Conservation (phyloP, 169 alveolate genomes). For the Plasmodium knowlesi region DNA sequence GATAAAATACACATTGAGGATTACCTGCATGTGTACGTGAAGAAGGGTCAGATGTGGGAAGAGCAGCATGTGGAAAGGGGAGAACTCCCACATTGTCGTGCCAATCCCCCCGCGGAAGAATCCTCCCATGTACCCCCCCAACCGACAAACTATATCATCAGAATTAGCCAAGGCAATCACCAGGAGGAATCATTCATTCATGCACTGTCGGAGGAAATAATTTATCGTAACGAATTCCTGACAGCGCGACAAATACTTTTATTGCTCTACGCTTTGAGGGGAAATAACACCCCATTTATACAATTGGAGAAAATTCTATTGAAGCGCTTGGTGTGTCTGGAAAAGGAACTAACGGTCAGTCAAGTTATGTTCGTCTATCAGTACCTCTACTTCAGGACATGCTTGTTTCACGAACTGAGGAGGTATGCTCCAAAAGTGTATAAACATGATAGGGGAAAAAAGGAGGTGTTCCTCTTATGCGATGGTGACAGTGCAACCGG, state of each 20-base stretch:
- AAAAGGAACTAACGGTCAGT: conserved; percentile 4
- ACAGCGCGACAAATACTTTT: conserved; percentile 37
- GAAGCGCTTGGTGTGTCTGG: conserved; percentile 45
- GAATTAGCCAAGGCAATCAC: not conserved
- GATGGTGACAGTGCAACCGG: not conserved
- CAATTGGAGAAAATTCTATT: conserved; percentile 46
- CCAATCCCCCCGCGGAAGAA: not conserved
- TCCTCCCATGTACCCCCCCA: not conserved
- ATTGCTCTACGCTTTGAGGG: conserved; percentile 1
- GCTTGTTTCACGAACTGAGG: conserved; percentile 46
- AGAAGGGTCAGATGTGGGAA: not conserved
- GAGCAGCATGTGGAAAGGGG: not conserved
- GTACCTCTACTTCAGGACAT: conserved; percentile 52
- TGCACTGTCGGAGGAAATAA: conserved; percentile 50
- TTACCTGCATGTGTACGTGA: conserved; percentile 40
- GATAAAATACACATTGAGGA: conserved; percentile 16
- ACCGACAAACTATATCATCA: not conserved
- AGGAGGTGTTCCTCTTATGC: not conserved
- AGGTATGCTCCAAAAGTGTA: not conserved
- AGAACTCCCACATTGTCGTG: not conserved
- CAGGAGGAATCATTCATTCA: conserved; percentile 22
- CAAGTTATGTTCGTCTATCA: conserved; percentile 63
- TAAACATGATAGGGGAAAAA: not conserved
- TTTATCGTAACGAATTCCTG: conserved; percentile 51
- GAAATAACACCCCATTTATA: conserved; percentile 11